Evolutionary conservation across 2,329 filamentous ascomycete genomes (phyloP).

Genomic region (Beauveria sp.): DNA sequence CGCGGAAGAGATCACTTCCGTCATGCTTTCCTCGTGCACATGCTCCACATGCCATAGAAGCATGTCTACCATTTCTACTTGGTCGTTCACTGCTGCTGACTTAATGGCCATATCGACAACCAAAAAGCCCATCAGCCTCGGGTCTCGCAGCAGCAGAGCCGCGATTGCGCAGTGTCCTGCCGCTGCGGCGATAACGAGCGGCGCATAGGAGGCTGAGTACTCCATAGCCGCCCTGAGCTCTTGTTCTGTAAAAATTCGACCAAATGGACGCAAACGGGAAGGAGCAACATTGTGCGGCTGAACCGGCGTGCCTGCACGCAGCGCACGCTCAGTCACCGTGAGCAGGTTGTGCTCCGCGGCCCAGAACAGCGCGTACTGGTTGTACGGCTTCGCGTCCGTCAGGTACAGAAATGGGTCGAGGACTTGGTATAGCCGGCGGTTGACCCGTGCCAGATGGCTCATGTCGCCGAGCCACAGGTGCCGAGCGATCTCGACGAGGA

Average conservation of each 20-base stretch:
- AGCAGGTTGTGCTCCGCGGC: neutral
- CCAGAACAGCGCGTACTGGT: slow-evolving; percentile 6
- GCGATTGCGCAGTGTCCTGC: neutral
- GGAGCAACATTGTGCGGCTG: neutral
- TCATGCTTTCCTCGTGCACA: too few relatives aligned
- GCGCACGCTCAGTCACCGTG: neutral
- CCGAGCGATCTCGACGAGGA: neutral
- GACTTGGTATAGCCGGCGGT: neutral
- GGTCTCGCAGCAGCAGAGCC: neutral
- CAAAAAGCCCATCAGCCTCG: too few relatives aligned
- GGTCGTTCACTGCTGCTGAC: neutral
- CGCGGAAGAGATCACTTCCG: neutral
- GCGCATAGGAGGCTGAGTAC: neutral
- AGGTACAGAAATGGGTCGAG: neutral
- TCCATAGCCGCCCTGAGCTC: neutral
- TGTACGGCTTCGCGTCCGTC: neutral
- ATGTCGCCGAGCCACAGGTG: slow-evolving; percentile 8
- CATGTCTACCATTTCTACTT: neutral
- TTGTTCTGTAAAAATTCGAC: neutral
- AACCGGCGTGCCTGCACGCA: neutral
- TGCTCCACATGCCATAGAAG: neutral
- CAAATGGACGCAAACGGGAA: neutral
- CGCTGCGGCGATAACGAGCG: neutral
- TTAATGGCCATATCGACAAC: accelerated
- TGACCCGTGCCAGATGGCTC: neutral